Evolutionary conservation across 305 asterid species (phyloP).

Genomic region (Nicotiana rustica): DNA sequence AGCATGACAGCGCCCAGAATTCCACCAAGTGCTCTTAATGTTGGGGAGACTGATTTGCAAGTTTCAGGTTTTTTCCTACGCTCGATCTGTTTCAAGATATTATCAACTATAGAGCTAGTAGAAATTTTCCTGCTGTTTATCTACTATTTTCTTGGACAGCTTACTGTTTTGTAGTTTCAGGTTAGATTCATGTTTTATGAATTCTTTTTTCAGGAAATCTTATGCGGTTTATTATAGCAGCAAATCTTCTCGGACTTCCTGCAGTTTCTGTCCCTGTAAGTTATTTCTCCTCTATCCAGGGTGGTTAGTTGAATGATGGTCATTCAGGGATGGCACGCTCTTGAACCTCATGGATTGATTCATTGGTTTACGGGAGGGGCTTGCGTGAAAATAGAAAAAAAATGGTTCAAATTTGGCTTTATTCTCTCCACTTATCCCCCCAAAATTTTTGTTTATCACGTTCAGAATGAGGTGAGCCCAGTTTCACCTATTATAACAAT

Average conservation of each 20-base stretch:
- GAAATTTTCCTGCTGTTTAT: conserved; percentile 24
- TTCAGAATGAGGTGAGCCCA: conserved; percentile 16
- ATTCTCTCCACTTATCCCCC: neutral
- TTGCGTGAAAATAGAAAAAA: neutral
- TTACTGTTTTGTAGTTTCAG: neutral
- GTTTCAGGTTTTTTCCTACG: conserved; percentile 55
- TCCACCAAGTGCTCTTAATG: conserved; percentile 80
- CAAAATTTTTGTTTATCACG: neutral
- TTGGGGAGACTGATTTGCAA: conserved; percentile 82
- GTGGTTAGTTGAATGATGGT: neutral
- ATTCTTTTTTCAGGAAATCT: conserved; percentile 66
- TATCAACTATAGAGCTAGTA: conserved; percentile 21
- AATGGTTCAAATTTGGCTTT: neutral
- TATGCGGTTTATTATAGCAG: conserved; percentile 75
- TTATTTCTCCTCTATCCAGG: conserved; percentile 28
- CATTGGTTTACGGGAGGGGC: neutral
- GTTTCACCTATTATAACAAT: neutral
- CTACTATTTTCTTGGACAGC: conserved; percentile 2
- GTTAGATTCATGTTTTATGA: neutral
- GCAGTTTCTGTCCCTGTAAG: conserved; percentile 94
- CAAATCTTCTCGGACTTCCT: conserved; percentile 94
- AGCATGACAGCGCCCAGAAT: conserved; percentile 97
- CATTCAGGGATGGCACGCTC: conserved; percentile 15
- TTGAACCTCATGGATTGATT: conserved; percentile 16
- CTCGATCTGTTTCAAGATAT: conserved; percentile 27